Base-by-base conservation (phyloP, 1,284 basidiomycete species). In the Tilletia setariae region DNA sequence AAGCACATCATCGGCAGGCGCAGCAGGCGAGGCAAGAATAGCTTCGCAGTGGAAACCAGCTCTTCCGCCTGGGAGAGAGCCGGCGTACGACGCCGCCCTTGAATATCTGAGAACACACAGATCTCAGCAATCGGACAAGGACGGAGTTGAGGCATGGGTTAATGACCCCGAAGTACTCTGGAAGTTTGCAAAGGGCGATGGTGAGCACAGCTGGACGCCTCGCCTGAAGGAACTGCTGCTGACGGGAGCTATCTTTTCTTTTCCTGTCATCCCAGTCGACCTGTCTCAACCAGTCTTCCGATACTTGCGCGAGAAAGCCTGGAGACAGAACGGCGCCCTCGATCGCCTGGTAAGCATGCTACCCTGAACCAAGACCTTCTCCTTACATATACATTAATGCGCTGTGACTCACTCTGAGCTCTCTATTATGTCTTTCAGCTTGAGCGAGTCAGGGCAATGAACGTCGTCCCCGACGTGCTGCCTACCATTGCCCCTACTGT, bases 361-460 rank as follows among this genome's bases (percentile, higher is more conserved):
- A 9, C 15, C 28, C n/a, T n/a, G n/a, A n/a, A n/a, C n/a, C n/a
- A n/a, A n/a, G n/a, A 35, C 67, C 53, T 35, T 53, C 71, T 23
- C 65, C 77, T 7, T 71, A 65, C 11, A 51, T 59, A 43, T 78
- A 93, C 89, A 96, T 9, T 19, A 44, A n/a, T n/a, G n/a, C n/a
- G n/a, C n/a, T n/a, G n/a, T 44, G 11, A 44, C 43, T 44, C 11
- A 44, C 9, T 44, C 43, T 44, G 43, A 44, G 11, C 19, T 44
- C 43, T n/a, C n/a, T n/a, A n/a, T n/a, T 59, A 15, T 30, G 25
- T 2, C 25, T 35, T 30, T 6, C 56, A 61, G 56, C 56, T 96
- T 91, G 91, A 97, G 83, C 90, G 94, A 76, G 83, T 95, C 61
- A 86, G 91, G 77, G 90, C 93, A 84, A 93, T 97, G 91, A 85